These are phyloP conservation scores for Ophiostoma himal-ulmi DNA, from an alignment of 2,329 filamentous ascomycete species.

Conservation along the genomic window DNA sequence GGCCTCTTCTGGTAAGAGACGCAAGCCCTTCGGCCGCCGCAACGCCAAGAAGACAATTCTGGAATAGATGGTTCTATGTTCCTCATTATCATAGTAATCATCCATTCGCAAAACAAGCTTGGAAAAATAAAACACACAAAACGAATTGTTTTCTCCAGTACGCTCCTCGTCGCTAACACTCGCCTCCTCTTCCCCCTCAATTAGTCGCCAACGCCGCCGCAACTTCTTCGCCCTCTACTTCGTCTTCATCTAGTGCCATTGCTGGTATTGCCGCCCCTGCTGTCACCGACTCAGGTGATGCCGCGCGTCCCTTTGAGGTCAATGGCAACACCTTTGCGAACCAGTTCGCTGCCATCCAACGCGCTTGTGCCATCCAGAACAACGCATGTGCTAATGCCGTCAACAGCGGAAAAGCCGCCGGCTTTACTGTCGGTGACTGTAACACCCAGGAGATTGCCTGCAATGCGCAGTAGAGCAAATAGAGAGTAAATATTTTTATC, in stretches of 20 bases:
- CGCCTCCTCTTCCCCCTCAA: neutral
- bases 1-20: conserved; percentile 20
- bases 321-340: conserved; percentile 54
- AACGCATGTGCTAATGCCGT: conserved; percentile 54
- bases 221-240: conserved; percentile 14
- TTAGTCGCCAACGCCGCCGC: neutral
- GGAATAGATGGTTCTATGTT: neutral
- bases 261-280: conserved; percentile 48
- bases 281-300: conserved; percentile 44
- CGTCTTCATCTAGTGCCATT: conserved; percentile 34
- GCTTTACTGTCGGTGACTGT: conserved; percentile 47
- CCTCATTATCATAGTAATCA: neutral
- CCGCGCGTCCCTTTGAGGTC: conserved; percentile 49
- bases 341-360: conserved; percentile 49
- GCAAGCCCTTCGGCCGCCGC: conserved; percentile 11
- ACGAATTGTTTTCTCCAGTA: neutral
- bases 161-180: neutral
- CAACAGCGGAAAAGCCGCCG: conserved; percentile 43
- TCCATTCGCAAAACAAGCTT: neutral
- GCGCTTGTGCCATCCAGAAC: conserved; percentile 59
- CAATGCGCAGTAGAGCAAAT: conserved; percentile 26
- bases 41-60: neutral
- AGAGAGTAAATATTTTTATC: neutral
- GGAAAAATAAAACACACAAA: neutral
- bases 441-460: conserved; percentile 47